Percentiles rank a stretch among this genome's conserved stretches.
Evolutionary conservation across 2,329 filamentous ascomycete species (phyloP).

Genomic region (Paramyrothecium roridum): DNA sequence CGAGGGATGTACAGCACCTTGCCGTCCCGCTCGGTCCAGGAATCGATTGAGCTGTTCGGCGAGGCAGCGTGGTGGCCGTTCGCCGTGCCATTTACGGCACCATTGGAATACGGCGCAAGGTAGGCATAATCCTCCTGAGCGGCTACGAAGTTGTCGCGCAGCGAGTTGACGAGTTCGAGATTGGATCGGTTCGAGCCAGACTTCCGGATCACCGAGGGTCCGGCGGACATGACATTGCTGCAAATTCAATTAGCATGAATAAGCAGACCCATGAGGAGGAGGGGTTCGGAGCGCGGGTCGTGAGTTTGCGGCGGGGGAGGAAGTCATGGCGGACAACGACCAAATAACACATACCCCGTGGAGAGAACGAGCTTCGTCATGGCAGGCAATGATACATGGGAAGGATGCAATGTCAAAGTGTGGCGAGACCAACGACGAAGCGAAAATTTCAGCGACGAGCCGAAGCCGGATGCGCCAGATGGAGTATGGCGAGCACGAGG

Average conservation of each 20-base stretch:
- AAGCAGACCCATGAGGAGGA: not conserved
- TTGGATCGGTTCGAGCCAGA: slow-evolving; percentile 77
- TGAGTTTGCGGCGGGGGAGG: slow-evolving; percentile 2
- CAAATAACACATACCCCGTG: slow-evolving; percentile 65
- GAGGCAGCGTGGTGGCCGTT: slow-evolving; percentile 20
- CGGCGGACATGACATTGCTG: slow-evolving; percentile 80
- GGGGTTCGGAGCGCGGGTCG: slow-evolving; percentile 15
- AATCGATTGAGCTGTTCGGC: slow-evolving; percentile 24
- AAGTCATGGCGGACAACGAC: slow-evolving; percentile 6
- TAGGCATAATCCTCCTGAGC: slow-evolving; percentile 62
- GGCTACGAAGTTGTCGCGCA: slow-evolving; percentile 77
- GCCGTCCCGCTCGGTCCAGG: slow-evolving; percentile 68
- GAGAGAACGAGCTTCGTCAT: slow-evolving; percentile 82
- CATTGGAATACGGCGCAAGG: slow-evolving; percentile 22
- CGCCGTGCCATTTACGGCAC: slow-evolving; percentile 26
- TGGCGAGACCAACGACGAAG: not conserved
- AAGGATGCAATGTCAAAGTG: not conserved
- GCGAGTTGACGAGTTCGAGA: slow-evolving; percentile 83
- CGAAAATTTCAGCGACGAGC: not conserved
- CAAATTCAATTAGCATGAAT: slow-evolving; percentile 1
- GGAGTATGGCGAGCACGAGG: not conserved
- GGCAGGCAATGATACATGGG: slow-evolving; percentile 12
- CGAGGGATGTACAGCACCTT: slow-evolving; percentile 72
- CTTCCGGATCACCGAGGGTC: slow-evolving; percentile 80
- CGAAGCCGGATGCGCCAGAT: slow-evolving; percentile 3